Evolutionary conservation across 768 basidiomycete genomes (phyloP).

Genomic region (Serendipita indica): DNA sequence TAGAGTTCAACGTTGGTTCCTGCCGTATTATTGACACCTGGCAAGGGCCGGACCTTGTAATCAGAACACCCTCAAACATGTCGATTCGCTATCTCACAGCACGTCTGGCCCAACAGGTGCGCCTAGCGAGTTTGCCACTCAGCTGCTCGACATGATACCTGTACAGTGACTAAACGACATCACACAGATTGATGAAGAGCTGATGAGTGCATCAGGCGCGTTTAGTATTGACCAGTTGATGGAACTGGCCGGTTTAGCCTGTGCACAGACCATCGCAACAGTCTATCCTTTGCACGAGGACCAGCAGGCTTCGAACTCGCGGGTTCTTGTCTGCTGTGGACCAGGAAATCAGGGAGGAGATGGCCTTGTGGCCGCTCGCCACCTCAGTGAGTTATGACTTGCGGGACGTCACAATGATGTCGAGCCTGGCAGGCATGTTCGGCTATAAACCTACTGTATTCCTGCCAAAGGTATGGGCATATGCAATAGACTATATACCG

Average conservation of each 20-base stretch:
- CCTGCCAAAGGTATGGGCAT: conserved; percentile 69
- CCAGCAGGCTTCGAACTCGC: conserved; percentile 30
- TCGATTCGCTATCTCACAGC: conserved; percentile 54
- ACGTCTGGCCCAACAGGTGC: conserved; percentile 61
- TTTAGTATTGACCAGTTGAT: conserved; percentile 93
- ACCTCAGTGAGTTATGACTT: conserved; percentile 62
- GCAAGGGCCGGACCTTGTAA: background rate
- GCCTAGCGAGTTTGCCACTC: conserved; percentile 5
- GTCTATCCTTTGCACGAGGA: conserved; percentile 47
- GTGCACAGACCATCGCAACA: conserved; percentile 75
- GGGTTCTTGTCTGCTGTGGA: conserved; percentile 89
- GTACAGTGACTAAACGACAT: background rate
- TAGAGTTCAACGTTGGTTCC: too few relatives aligned
- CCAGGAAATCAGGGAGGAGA: conserved; percentile 98
- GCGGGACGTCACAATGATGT: background rate
- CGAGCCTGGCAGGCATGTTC: conserved; percentile 53
- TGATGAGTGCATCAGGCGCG: conserved; percentile 77
- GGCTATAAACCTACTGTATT: conserved; percentile 81
- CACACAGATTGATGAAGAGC: conserved; percentile 76
- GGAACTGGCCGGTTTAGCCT: conserved; percentile 91
- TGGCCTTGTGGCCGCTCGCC: conserved; percentile 89
- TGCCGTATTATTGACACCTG: background rate
- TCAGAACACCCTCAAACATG: conserved; percentile 25
- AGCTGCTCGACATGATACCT: background rate
- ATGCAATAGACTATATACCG: background rate